Evolutionary conservation across 805 yeast species (phyloP), one percentile per base, ranked within the genome.

Genomic region (Candida patagonica): DNA sequence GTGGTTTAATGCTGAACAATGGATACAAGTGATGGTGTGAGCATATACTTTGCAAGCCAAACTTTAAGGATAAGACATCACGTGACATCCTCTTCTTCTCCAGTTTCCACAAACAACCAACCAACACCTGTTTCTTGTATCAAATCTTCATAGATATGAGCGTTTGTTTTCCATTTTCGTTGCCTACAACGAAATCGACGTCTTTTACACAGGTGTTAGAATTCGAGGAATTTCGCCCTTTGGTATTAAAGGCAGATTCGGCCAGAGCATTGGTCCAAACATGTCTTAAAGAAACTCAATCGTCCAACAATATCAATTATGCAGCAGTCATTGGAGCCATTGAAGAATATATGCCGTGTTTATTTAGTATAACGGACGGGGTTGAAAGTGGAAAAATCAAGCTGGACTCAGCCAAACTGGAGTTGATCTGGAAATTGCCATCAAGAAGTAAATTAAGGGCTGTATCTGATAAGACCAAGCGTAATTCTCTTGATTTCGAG

Each of bases 251-350:
- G 15, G 57, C 59, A 4, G 62, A 57, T 29, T 44, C 50, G 6
- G 44, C 47, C 3, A 49, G 61, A 10, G 56, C 60, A 1, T 44
- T 49, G 23, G 50, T 57, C 2, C 38, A 59, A 12, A 59, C 54
- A 24, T 33, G 42, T 6, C 44, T 57, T 31, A 56, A 56, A 36
- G 45, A 49, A 12, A 57, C 59, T n/a, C 54, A 55, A 48, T 22
- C 41, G 46, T 31, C 34, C 52, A 24, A 54, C 45, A 13, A 45
- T 50, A 26, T 23, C 13, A 23, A 26, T 26, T 35, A 19, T 26
- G 24, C 26, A 31, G 4, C 30, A 17, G 27, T 25, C 8, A 16
- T 35, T 16, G 41, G 51, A 49, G 47, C 52, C 1, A 30, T 54
- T 5, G 60, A 55, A 24, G 55, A 55, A 16, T 56, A 56, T 32